Evolutionary conservation across 2,329 filamentous ascomycete species (phyloP), one percentile per base, ranked within the genome.

Genomic region (Aphanocladium album): DNA sequence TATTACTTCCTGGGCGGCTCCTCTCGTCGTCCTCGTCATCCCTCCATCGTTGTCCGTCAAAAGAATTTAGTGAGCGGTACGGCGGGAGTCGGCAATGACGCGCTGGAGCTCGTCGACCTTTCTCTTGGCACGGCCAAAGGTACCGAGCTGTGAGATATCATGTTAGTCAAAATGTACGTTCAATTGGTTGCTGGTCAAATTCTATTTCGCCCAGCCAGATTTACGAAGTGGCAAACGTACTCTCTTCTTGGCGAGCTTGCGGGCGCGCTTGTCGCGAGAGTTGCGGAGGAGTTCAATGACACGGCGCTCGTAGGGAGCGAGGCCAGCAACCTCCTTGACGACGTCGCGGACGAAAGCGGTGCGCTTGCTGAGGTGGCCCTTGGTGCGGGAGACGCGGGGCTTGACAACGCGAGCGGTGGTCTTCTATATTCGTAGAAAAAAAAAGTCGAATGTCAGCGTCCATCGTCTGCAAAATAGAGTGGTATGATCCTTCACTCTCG

Each of bases 51-150:
- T 9, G 46, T 23, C 33, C 33, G 11, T 14, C 52, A 19, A 58
- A 43, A 41, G 12, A 46, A 65, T 76, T 85, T 85, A 86, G 79
- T 86, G 83, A 70, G 73, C 80, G 67, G 78, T 75, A 72, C 83
- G 80, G 81, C 93, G 93, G 77, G 93, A 89, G 85, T 98, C 95
- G 74, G 93, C 91, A 77, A 99, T 99, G 80, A 99, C 90, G 75
- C 91, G 88, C 83, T 92, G 91, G 83, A 99, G 91, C 84, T 98
- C 93, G 79, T 99, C 95, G 71, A 99, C 95, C 93, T 99, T 99
- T 79, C 86, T 89, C 93, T 99, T 99, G 76, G 93, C 93, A 80
- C 95, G 93, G 76, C 91, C 90, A 81, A 98, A 98, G 73, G 95
- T 98, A 79, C 95, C 95, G 84, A 99, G 93, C 89, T 95, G 67